phyloP scores from a whole-genome alignment of 1,284 basidiomycete species.

The Sanguinoderma infundibulare region DNA sequence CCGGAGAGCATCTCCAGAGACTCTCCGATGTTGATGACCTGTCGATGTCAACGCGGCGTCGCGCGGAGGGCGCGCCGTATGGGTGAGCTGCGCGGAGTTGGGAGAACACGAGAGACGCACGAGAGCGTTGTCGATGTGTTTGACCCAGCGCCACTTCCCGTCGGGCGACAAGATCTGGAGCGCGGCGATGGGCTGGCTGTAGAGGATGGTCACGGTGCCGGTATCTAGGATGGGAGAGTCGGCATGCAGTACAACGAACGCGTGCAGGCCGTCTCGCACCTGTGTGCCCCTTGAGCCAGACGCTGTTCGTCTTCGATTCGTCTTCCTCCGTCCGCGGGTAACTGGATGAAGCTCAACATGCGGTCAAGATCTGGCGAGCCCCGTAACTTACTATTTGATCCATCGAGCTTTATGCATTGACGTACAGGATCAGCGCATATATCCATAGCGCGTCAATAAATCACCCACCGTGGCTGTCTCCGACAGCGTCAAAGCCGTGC shows the following conservation, averaged over 20 bases:
- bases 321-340: conserved; percentile 47
- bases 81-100: not conserved
- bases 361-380: not conserved
- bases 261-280: conserved; percentile 36
- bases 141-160: conserved; percentile 62
- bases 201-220: conserved; percentile 58
- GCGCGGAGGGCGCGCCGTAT: no score
- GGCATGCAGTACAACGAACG: not conserved
- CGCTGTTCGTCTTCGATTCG: conserved; percentile 53
- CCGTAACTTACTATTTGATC: conserved; percentile 40
- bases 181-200: conserved; percentile 61
- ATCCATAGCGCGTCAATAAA: not conserved
- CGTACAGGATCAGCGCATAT: not conserved
- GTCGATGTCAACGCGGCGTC: no score
- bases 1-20: conserved; percentile 48
- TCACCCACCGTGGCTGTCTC: conserved; percentile 36
- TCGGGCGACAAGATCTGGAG: conserved; percentile 43
- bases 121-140: conserved; percentile 62
- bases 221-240: conserved; percentile 43
- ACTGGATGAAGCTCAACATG: conserved; percentile 20
- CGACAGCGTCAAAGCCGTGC: conserved; percentile 37
- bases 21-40: conserved; percentile 47
- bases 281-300: conserved; percentile 67
- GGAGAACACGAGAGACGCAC: conserved; percentile 33
- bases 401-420: conserved; percentile 34